A percentile compares a stretch with the other conserved stretches of the same genome.
Conservation (phyloP, 805 yeast species). For the Ogataea dorogensis region DNA sequence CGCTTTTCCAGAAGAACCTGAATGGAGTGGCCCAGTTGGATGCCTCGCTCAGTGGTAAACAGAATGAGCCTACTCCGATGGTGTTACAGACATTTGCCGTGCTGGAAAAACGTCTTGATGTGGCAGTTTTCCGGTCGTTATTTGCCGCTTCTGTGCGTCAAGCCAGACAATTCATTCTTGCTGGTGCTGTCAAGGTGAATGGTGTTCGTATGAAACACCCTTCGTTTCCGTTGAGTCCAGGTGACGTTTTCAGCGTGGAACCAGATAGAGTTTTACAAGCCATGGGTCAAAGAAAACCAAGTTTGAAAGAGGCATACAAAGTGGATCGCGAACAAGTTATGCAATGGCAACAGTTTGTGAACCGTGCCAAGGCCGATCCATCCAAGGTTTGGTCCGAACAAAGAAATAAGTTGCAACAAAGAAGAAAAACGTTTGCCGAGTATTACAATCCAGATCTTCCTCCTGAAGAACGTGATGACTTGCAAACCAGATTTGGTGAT, state of each 20-base stretch:
- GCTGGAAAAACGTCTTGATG: slow-evolving; percentile 83
- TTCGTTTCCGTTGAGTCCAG: slow-evolving; percentile 71
- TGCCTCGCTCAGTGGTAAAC: slow-evolving; percentile 65
- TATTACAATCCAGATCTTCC: slow-evolving; percentile 22
- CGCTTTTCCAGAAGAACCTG: slow-evolving; percentile 64
- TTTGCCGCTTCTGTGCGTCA: slow-evolving; percentile 93
- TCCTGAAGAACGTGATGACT: slow-evolving; percentile 14
- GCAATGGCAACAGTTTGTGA: slow-evolving; percentile 74
- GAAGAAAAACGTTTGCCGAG: slow-evolving; percentile 31
- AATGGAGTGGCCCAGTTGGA: slow-evolving; percentile 88
- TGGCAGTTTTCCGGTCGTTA: slow-evolving; percentile 87
- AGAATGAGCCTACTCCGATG: slow-evolving; percentile 64
- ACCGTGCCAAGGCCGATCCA: slow-evolving; percentile 56
- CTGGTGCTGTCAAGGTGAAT: slow-evolving; percentile 82
- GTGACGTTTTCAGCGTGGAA: slow-evolving; percentile 81
- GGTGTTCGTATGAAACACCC: slow-evolving; percentile 79
- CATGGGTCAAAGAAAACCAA: slow-evolving; percentile 82
- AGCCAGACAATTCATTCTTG: slow-evolving; percentile 82
- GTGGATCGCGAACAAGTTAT: slow-evolving; percentile 70
- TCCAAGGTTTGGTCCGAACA: slow-evolving; percentile 52
- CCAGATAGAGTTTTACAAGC: slow-evolving; percentile 87
- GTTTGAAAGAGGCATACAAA: slow-evolving; percentile 61
- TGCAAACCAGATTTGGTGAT: slow-evolving; percentile 32
- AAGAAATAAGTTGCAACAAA: slow-evolving; percentile 42
- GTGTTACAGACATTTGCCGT: slow-evolving; percentile 86